Evolutionary conservation across 176 grass and related monocot genomes (phyloP), one percentile per base, ranked within the genome.

Genomic region (Hyparrhenia diplandra): DNA sequence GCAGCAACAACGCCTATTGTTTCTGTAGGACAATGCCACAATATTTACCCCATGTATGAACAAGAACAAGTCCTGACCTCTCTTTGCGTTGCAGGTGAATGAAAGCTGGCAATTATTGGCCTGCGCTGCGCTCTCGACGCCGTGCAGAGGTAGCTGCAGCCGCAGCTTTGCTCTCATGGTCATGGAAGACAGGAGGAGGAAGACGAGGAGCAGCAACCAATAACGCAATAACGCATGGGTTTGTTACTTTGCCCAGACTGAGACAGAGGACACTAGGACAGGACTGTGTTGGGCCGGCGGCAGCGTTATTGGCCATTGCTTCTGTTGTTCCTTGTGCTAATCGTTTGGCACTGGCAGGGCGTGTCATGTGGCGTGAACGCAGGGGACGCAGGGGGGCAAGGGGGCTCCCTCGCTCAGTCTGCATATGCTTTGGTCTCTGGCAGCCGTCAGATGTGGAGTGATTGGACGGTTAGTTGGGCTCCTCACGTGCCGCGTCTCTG

Each of bases 401-500:
- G 18, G 51, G 18, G 1, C 18, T 7, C 49, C 17, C 20, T 39
- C 21, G 5, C n/a, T 36, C 49, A 21, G 23, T 10, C 42, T 20
- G 24, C 32, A 32, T 31, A 55, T 46, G 80, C 58, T 45, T 77
- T 71, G 77, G 79, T 89, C 36, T 76, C 82, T 76, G 87, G 76
- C 71, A 52, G 41, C 77, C 63, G 77, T 81, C 82, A 85, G 77
- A 85, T 89, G 72, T 25, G 80, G 42, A 37, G 64, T 46, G 82
- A 89, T 66, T 85, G 77, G 72, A 77, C 78, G 74, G 80, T 85
- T 65, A 54, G 72, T 82, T 77, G 1, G 32, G 13, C 65, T 40
- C n/a, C 82, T 85, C 87, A 89, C 83, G 83, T 89, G 87, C 65
- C 43, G 43, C 21, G 13, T 52, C 77, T 25, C 82, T 85, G 87